Evolutionary conservation across 192 early-diverging fungal genomes (phyloP).

Genomic region (Dispira simplex): DNA sequence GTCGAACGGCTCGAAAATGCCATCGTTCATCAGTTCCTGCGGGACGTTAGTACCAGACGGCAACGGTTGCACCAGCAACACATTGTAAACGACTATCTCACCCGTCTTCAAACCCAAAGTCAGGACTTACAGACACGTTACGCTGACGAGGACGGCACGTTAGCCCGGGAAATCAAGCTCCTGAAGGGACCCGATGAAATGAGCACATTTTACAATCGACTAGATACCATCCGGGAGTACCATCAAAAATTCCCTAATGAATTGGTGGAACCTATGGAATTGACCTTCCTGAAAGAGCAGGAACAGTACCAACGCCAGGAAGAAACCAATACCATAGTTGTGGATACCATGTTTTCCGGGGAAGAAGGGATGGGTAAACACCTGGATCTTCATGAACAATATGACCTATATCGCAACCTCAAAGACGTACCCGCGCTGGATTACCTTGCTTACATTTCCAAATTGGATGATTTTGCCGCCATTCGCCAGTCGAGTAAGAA

Average conservation of each 20-base stretch:
- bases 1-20: slow-evolving; percentile 86
- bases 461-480: slow-evolving; percentile 42
- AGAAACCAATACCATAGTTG: slow-evolving; percentile 23
- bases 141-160: slow-evolving; percentile 49
- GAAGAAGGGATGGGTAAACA: slow-evolving; percentile 77
- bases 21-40: slow-evolving; percentile 62
- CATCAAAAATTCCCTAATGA: slow-evolving; percentile 66
- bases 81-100: slow-evolving; percentile 47
- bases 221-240: slow-evolving; percentile 67
- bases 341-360: slow-evolving; percentile 85
- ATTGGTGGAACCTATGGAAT: slow-evolving; percentile 60
- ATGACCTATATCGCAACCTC: slow-evolving; percentile 74
- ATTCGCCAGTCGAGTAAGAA: slow-evolving; percentile 13
- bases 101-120: slow-evolving; percentile 51
- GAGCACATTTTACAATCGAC: slow-evolving; percentile 71
- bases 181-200: slow-evolving; percentile 57
- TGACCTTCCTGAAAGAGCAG: slow-evolving; percentile 48
- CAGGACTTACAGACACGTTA: slow-evolving; percentile 46
- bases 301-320: slow-evolving; percentile 26
- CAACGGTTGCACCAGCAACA: slow-evolving; percentile 77
- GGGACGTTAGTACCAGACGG: too few relatives aligned
- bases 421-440: slow-evolving; percentile 37
- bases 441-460: slow-evolving; percentile 52
- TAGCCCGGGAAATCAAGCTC: slow-evolving; percentile 49
- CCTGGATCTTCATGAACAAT: slow-evolving; percentile 69